phyloP scores from a whole-genome alignment of 176 grass and related monocot genomes.

The Oryza nivara region DNA sequence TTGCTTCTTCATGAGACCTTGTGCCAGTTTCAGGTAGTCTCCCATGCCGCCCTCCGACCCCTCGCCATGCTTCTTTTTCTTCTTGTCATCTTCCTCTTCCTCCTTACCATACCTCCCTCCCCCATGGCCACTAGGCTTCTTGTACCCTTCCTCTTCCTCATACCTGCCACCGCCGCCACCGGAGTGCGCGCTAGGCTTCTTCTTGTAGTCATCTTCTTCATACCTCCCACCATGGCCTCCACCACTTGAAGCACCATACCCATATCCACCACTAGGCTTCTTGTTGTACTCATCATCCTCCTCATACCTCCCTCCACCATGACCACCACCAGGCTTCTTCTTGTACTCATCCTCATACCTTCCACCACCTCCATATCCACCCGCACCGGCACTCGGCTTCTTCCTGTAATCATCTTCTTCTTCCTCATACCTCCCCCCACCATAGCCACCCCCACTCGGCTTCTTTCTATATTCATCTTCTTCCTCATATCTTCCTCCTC shows the following conservation, averaged over 20 bases:
- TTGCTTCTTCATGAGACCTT: conserved; percentile 77
- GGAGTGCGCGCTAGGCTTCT: conserved; percentile 43
- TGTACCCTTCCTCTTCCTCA: conserved; percentile 51
- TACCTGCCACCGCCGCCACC: conserved; percentile 2
- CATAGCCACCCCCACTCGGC: conserved; percentile 19
- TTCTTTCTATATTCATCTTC: conserved; percentile 28
- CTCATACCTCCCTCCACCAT: conserved; percentile 47
- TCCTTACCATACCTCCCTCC: conserved; percentile 52
- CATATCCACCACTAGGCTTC: conserved; percentile 46
- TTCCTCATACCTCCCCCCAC: conserved; percentile 35
- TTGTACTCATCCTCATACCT: conserved; percentile 46
- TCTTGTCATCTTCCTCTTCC: conserved; percentile 46
- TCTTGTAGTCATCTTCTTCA: conserved; percentile 49
- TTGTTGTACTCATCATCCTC: conserved; percentile 44
- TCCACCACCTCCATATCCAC: conserved; percentile 41
- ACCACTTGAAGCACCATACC: conserved; percentile 40
- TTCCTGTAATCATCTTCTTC: conserved; percentile 50
- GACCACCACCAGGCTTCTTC: conserved; percentile 37
- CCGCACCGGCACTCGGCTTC: conserved; percentile 31
- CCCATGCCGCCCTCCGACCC: conserved; percentile 57
- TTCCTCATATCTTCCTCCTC: conserved; percentile 6
- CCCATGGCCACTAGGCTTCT: conserved; percentile 51
- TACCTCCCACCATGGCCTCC: conserved; percentile 50
- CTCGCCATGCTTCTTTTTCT: conserved; percentile 53
- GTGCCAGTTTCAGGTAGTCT: conserved; percentile 73